phyloP scores from a whole-genome alignment of 2,329 filamentous ascomycete genomes.

The Pseudomassariella vexata region DNA sequence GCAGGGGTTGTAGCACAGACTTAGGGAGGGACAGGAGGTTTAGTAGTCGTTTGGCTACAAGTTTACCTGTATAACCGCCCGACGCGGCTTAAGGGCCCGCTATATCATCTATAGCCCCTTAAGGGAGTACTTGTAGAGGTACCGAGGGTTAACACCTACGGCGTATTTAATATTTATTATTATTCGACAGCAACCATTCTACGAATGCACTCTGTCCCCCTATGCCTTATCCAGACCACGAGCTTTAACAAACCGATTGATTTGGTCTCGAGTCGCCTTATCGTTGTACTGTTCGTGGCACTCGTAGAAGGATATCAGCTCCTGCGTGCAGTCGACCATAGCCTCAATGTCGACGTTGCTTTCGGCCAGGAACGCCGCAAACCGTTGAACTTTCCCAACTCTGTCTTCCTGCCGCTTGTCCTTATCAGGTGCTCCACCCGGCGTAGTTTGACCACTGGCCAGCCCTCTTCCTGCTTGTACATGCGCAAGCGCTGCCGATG shows the following conservation, averaged over 20 bases:
- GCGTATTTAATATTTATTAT: too few relatives aligned
- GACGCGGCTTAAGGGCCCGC: too few relatives aligned
- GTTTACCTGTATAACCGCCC: too few relatives aligned
- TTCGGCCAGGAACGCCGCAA: constrained; percentile 76
- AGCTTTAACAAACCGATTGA: constrained; percentile 55
- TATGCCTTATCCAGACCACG: constrained; percentile 44
- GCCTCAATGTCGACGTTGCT: constrained; percentile 79
- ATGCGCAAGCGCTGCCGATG: constrained; percentile 42
- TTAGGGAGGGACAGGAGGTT: too few relatives aligned
- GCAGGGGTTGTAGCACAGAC: too few relatives aligned
- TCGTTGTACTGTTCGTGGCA: constrained; percentile 57
- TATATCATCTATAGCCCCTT: too few relatives aligned
- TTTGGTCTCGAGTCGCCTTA: constrained; percentile 51
- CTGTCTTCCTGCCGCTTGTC: constrained; percentile 48
- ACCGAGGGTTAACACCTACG: too few relatives aligned
- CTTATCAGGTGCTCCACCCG: constrained; percentile 24
- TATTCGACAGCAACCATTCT: too few relatives aligned
- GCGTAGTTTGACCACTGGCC: constrained; percentile 17
- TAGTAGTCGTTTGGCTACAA: too few relatives aligned
- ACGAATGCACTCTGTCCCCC: too few relatives aligned
- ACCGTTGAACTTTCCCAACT: constrained; percentile 59
- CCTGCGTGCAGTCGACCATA: constrained; percentile 84
- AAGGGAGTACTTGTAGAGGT: too few relatives aligned
- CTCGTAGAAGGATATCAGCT: constrained; percentile 86
- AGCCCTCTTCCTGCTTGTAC: constrained; percentile 27